Base-by-base conservation (phyloP, 345 rosid species). In the Adansonia digitata region DNA sequence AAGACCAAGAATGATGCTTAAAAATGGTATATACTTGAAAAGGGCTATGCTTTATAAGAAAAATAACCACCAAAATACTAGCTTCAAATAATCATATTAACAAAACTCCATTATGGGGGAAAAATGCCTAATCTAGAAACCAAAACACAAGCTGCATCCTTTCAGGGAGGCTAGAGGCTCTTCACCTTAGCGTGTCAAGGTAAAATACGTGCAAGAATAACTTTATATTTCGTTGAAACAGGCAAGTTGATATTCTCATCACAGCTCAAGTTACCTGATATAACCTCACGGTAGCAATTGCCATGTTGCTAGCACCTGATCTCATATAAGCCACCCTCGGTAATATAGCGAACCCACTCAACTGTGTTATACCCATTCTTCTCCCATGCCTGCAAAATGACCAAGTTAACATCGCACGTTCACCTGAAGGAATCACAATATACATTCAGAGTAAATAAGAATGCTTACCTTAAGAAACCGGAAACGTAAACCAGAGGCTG, bases 301-400 rank as follows among this genome's bases (percentile, higher is more conserved):
- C 18, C 69, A n/a, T 40, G 59, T 55, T 72, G 71, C 81, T 87
- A 91, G 91, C 97, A 90, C 85, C 99, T 90, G 81, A 95, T 85
- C 92, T 91, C 98, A 10, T 91, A 95, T 2, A 98, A 95, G 27
- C 98, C 99, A 0, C 97, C 99, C 80, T 93, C 93, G 7, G 97
- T 93, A 39, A 95, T 95, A 75, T 95, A 90, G 24, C 98, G 91
- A 75, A 91, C 99, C 98, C 99, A 93, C 97, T 95, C n/a, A n/a
- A n/a, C n/a, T n/a, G n/a, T n/a, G n/a, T n/a, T n/a, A n/a, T n/a
- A 91, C 99, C 98, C 99, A 93, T 96, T 95, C 90, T 95, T 93
- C 85, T 95, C 98, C 99, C 99, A 95, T 14, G 93, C 98, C 99
- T 93, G 82, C 70, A 74, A 39, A 78, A 56, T 56, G 71, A 14